Conservation (phyloP, 1,139 yeast species). For the Spathaspora sp. region DNA sequence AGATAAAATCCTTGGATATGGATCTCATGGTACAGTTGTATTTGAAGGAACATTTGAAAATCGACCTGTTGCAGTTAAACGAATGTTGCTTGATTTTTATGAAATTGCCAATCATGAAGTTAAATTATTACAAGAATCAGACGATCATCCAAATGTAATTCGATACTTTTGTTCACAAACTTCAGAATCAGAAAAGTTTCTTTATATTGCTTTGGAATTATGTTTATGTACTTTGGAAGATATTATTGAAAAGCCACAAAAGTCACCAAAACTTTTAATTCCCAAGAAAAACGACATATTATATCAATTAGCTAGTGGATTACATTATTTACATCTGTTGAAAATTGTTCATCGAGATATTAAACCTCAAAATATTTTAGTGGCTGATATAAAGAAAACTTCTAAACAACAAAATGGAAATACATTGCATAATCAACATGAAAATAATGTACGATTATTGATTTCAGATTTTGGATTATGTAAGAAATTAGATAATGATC, state of each 20-base stretch:
- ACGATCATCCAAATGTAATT: constrained; percentile 93
- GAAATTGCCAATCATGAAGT: constrained; percentile 97
- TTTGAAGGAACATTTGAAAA: constrained; percentile 87
- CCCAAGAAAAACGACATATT: constrained; percentile 49
- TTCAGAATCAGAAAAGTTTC: constrained; percentile 66
- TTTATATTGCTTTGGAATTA: constrained; percentile 89
- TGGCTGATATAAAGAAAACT: constrained; percentile 56
- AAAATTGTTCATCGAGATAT: constrained; percentile 95
- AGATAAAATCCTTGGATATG: constrained; percentile 81
- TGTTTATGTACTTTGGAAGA: constrained; percentile 91
- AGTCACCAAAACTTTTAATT: constrained; percentile 28
- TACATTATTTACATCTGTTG: constrained; percentile 81
- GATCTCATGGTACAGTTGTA: constrained; percentile 96
- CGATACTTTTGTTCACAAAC: constrained; percentile 91
- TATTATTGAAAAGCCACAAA: constrained; percentile 58
- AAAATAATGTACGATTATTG: constrained; percentile 53
- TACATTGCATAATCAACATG: constrained; percentile 5
- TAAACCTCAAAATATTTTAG: constrained; percentile 92
- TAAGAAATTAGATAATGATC: constrained; percentile 86
- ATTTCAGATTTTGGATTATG: constrained; percentile 97
- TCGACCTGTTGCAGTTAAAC: constrained; percentile 92
- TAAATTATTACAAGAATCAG: constrained; percentile 83
- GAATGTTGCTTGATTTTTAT: constrained; percentile 90
- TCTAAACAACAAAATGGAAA: constrained; percentile 8
- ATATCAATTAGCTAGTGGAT: constrained; percentile 79